These are phyloP conservation scores for Blastobotrys attinorum DNA, from an alignment of 805 yeast genomes.

Conservation along the genomic window DNA sequence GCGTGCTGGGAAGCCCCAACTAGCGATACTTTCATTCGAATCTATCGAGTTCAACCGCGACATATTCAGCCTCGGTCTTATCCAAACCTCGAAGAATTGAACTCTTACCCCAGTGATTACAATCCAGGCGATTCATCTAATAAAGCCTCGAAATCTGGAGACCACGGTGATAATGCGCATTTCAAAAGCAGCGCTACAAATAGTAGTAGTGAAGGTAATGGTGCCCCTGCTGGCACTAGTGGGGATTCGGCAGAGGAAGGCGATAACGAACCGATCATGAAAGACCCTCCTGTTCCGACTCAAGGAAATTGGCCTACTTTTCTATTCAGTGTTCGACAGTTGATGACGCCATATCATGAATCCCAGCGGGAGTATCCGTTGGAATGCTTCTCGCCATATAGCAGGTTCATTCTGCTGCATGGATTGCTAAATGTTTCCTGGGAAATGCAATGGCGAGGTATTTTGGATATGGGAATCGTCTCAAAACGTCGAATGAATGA, in stretches of 20 bases:
- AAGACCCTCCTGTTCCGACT: constrained; percentile 4
- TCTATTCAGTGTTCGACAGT: constrained; percentile 25
- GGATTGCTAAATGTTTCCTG: constrained; percentile 30
- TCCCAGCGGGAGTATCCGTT: constrained; percentile 28
- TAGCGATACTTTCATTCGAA: constrained; percentile 9
- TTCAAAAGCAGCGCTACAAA: too few species aligned
- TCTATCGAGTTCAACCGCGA: constrained; percentile 7
- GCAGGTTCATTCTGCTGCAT: constrained; percentile 33
- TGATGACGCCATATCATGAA: constrained; percentile 27
- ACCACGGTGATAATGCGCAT: too few species aligned
- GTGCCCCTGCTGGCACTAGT: background rate
- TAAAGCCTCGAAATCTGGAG: background rate
- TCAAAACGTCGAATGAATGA: constrained; percentile 28
- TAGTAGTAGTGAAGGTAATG: background rate
- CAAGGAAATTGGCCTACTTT: constrained; percentile 30
- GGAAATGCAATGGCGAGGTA: constrained; percentile 30
- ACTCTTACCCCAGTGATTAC: background rate
- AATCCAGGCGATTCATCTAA: background rate
- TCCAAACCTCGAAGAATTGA: constrained; percentile 9
- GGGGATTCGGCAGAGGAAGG: background rate
- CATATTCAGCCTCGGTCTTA: constrained; percentile 9
- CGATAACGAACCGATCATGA: constrained; percentile 5
- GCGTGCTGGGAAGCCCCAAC: constrained; percentile 35
- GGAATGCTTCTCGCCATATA: constrained; percentile 32
- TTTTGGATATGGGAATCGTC: constrained; percentile 32